Base-by-base conservation (phyloP, 2,329 filamentous ascomycete genomes). In the Microascus cirrosus region DNA sequence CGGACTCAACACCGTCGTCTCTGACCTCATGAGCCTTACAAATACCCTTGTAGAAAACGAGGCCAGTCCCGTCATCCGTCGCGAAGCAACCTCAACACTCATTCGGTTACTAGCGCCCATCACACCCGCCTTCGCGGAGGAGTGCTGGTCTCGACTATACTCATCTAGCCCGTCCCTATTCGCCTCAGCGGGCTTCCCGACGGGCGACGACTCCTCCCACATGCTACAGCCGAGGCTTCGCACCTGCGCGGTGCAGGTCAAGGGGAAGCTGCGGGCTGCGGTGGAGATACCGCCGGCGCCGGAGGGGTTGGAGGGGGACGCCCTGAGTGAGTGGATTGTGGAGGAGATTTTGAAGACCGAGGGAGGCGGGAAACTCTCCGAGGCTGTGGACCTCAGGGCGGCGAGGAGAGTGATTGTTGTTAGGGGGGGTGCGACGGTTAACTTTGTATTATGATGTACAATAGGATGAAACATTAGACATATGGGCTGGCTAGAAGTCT, bases 1-100 rank as follows among this genome's bases (percentile, higher is more conserved):
- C 67, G 79, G 87, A 1, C 77, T 96, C 57, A 96, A 95, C 72
- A 95, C 90, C 0, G 79, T 89, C 10, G 80, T 95, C 20, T 94
- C 89, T 1, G 87, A 93, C 65, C 76, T 96, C 15, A 96, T 90
- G 79, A 83, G 81, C 50, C 77, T 95, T 18, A 92, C 89, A 3
- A 95, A 95, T 68, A 70, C 75, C 1, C 72, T 91, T 15, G 69
- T 77, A 35, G 77, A 78, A 3, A 71, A 77, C 15, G 62, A 69
- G 1, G 71, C 70, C 2, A 73, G 75, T 42, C 64, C 67, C 3
- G 55, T 70, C 4, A 66, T 88, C 62, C 74, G 72, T 66, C 70
- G 74, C 51, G 71, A 77, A 25, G 77, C 83, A 0, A 69, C 77
- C 1, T 75, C 76, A 1, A 73, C 76, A 3, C 78, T 95, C 10